These are phyloP conservation scores for Microdochium paspali DNA, from an alignment of 2,329 filamentous ascomycete genomes.

Conservation along the genomic window DNA sequence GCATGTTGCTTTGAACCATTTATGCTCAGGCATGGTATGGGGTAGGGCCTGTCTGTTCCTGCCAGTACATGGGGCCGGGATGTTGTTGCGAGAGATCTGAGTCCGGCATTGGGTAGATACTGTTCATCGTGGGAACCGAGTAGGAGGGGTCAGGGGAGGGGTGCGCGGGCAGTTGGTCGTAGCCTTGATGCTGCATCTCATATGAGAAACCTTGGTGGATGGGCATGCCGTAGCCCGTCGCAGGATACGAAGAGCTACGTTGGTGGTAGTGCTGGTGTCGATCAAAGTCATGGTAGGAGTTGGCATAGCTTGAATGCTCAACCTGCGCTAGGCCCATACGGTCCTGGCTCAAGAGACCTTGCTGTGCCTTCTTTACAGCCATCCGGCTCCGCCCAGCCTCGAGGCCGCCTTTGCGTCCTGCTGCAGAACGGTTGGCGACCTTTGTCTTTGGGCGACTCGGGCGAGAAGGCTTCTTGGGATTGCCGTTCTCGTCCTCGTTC, in stretches of 20 bases:
- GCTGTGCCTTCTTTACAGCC: slow-evolving; percentile 1
- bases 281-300: neutral
- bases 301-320: neutral
- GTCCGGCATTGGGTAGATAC: slow-evolving; percentile 6
- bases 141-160: slow-evolving; percentile 5
- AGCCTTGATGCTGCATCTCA: slow-evolving; percentile 1
- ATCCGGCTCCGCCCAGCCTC: slow-evolving; percentile 13
- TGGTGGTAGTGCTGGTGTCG: slow-evolving; percentile 7
- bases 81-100: neutral
- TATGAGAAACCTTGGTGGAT: slow-evolving; percentile 2
- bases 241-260: neutral
- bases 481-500: slow-evolving; percentile 21
- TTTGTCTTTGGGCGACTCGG: slow-evolving; percentile 8
- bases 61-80: neutral
- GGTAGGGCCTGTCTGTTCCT: neutral
- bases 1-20: too few relatives aligned
- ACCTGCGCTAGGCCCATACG: neutral
- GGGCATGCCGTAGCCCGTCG: slow-evolving; percentile 2
- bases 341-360: neutral
- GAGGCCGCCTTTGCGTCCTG: slow-evolving; percentile 16
- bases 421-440: slow-evolving; percentile 4
- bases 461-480: neutral
- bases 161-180: neutral
- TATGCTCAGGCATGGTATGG: neutral
- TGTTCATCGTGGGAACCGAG: slow-evolving; percentile 7